A percentile compares a stretch with the other conserved stretches of the same genome.
Evolutionary conservation across 495 filamentous ascomycete species (phyloP).

Genomic region (Jackrogersella minutella): DNA sequence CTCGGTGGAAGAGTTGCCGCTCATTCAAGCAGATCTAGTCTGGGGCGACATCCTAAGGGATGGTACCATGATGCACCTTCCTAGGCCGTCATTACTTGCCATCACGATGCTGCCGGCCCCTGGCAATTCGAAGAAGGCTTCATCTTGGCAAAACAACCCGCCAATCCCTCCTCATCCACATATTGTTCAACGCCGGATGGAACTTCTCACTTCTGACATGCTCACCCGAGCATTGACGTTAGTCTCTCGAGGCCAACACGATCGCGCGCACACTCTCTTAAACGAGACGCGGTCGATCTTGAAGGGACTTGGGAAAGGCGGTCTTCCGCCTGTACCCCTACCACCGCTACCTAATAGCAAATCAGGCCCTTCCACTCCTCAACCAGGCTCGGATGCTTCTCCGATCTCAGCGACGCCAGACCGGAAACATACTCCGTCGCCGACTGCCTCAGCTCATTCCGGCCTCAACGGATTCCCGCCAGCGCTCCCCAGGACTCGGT

Average conservation of each 20-base stretch:
- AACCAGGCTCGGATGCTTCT: constrained; percentile 55
- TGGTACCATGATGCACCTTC: constrained; percentile 84
- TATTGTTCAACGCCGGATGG: constrained; percentile 97
- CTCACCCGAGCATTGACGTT: constrained; percentile 90
- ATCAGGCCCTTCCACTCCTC: constrained; percentile 59
- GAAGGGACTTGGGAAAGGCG: constrained; percentile 93
- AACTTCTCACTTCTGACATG: constrained; percentile 98
- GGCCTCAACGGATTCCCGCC: constrained; percentile 43
- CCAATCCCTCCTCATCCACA: constrained; percentile 95
- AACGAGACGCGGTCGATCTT: constrained; percentile 94
- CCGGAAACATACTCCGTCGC: constrained; percentile 59
- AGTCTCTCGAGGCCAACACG: constrained; percentile 89
- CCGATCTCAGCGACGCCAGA: constrained; percentile 57
- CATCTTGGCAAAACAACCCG: constrained; percentile 69
- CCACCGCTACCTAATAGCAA: constrained; percentile 50
- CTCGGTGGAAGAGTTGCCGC: constrained; percentile 92
- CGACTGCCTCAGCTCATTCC: constrained; percentile 55
- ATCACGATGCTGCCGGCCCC: constrained; percentile 96
- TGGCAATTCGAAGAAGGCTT: constrained; percentile 65
- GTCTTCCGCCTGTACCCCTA: constrained; percentile 86
- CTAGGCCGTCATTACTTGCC: constrained; percentile 89
- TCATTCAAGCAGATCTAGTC: constrained; percentile 93
- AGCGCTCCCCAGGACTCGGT: constrained; percentile 48
- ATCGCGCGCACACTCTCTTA: constrained; percentile 89
- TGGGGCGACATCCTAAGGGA: constrained; percentile 96